Evolutionary conservation across 495 filamentous ascomycete species (phyloP).

Genomic region (Penicillium macrosclerotiorum): DNA sequence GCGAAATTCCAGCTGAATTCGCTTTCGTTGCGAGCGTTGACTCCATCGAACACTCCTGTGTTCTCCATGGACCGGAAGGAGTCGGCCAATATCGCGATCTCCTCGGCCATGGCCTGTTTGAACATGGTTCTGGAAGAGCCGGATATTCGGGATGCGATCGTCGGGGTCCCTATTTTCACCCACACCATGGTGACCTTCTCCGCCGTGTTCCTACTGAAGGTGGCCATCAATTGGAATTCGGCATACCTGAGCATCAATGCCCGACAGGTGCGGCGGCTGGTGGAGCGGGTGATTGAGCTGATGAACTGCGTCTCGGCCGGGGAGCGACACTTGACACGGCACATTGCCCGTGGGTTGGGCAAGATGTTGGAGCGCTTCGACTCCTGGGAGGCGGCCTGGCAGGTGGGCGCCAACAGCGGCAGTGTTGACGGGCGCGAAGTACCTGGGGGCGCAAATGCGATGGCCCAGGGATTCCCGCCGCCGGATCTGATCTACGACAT

Average conservation of each 20-base stretch:
- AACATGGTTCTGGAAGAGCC: slow-evolving; percentile 55
- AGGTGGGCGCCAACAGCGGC: slow-evolving; percentile 18
- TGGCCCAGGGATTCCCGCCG: slow-evolving; percentile 49
- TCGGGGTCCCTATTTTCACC: slow-evolving; percentile 56
- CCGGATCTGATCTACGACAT: slow-evolving; percentile 49
- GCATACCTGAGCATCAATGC: slow-evolving; percentile 44
- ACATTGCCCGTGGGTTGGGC: slow-evolving; percentile 52
- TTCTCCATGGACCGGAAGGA: slow-evolving; percentile 55
- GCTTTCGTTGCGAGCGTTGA: slow-evolving; percentile 52
- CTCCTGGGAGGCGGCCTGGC: slow-evolving; percentile 42
- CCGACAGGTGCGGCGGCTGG: slow-evolving; percentile 45
- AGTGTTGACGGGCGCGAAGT: slow-evolving; percentile 24
- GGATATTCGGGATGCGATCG: slow-evolving; percentile 58
- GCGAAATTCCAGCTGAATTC: slow-evolving; percentile 61
- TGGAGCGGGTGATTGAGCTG: slow-evolving; percentile 49
- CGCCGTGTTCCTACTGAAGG: slow-evolving; percentile 56
- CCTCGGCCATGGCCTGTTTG: slow-evolving; percentile 54
- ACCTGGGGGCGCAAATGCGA: slow-evolving; percentile 45
- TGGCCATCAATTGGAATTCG: slow-evolving; percentile 54
- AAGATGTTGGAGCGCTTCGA: slow-evolving; percentile 52
- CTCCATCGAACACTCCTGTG: slow-evolving; percentile 47
- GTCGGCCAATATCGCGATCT: slow-evolving; percentile 55
- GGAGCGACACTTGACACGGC: slow-evolving; percentile 52
- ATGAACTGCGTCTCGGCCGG: slow-evolving; percentile 53
- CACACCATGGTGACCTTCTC: slow-evolving; percentile 65